phyloP scores from a whole-genome alignment of 345 rosid genomes.

The Murraya paniculata region DNA sequence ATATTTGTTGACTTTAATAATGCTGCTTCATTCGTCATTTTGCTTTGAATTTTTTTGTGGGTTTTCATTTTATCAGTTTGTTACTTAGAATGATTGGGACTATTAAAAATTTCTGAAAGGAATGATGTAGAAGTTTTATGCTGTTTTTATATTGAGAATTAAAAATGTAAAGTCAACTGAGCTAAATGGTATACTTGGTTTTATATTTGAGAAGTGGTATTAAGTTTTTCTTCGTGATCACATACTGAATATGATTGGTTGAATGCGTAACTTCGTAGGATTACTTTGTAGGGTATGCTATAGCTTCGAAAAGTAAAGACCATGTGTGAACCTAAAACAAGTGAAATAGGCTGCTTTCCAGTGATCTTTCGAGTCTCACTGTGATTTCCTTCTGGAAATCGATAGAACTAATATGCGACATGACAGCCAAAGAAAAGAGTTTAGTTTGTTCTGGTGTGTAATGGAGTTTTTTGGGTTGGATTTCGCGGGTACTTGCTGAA shows the following conservation, averaged over 20 bases:
- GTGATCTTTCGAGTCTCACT: neutral
- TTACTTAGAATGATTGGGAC: neutral
- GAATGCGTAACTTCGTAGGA: neutral
- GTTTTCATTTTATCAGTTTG: neutral
- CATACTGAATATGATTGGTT: neutral
- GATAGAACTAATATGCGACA: neutral
- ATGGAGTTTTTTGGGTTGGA: neutral
- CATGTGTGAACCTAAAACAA: neutral
- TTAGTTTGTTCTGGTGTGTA: neutral
- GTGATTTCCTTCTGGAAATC: neutral
- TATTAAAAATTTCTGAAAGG: neutral
- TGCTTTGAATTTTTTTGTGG: neutral
- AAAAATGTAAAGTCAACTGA: neutral
- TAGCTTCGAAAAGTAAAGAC: neutral
- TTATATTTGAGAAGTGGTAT: neutral
- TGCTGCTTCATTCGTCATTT: neutral
- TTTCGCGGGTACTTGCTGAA: neutral
- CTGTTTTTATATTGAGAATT: neutral
- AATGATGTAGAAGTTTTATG: conserved; percentile 4
- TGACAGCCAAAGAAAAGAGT: neutral
- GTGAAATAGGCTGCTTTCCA: neutral
- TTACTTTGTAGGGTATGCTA: neutral
- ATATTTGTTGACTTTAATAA: neutral
- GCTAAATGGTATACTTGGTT: neutral
- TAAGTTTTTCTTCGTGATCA: neutral